Conservation (phyloP, 2,329 filamentous ascomycete genomes). For the Pseudogymnoascus pannorum region DNA sequence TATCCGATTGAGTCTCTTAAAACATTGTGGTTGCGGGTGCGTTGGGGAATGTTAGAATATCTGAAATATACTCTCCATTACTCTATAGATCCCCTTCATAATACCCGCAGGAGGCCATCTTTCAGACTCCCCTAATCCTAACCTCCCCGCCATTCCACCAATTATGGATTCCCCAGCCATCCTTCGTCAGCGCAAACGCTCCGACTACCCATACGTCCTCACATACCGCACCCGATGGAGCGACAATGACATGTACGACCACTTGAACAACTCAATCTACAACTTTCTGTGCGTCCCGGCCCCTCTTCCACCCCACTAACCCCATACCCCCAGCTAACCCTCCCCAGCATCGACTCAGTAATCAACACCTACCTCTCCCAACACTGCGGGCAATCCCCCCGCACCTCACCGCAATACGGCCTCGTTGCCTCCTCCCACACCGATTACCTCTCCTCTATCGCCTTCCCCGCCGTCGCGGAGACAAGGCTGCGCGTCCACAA, state of each 20-base stretch:
- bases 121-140: background rate
- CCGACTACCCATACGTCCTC: constrained; percentile 70
- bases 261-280: constrained; percentile 88
- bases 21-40: background rate
- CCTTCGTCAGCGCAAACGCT: constrained; percentile 32
- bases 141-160: background rate
- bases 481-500: constrained; percentile 75
- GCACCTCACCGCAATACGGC: constrained; percentile 64
- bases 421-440: constrained; percentile 81
- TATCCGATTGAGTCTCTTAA: background rate
- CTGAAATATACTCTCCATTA: background rate
- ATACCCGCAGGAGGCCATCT: background rate
- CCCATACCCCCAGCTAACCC: constrained; percentile 11
- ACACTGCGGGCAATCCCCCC: constrained; percentile 66
- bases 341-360: constrained; percentile 69
- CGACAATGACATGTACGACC: constrained; percentile 38
- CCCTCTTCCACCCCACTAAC: constrained; percentile 4
- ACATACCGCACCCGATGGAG: constrained; percentile 86
- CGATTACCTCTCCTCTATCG: constrained; percentile 75
- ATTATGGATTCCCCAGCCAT: background rate
- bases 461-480: constrained; percentile 76
- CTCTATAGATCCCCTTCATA: background rate
- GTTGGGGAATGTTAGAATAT: background rate
- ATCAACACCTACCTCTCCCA: constrained; percentile 84
- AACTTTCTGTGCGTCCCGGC: constrained; percentile 55